Percentiles rank a stretch among this genome's conserved stretches.
Conservation (phyloP, 2,329 filamentous ascomycete genomes). For the Penicillium rolfsii region DNA sequence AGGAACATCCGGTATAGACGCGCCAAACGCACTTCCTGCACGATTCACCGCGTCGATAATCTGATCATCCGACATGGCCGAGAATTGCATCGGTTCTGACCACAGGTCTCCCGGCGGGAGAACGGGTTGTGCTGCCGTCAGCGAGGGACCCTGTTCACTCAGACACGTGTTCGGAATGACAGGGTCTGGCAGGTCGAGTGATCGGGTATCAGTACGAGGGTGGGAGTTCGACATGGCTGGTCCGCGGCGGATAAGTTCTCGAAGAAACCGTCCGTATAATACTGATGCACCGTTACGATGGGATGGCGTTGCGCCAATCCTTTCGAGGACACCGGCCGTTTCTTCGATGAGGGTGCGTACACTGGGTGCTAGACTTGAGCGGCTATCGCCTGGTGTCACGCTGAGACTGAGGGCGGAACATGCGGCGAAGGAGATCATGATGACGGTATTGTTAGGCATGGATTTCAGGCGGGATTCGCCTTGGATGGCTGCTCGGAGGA, state of each 20-base stretch:
- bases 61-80: conserved; percentile 70
- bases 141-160: conserved; percentile 25
- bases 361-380: conserved; percentile 63
- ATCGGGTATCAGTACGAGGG: conserved; percentile 15
- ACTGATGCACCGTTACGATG: conserved; percentile 70
- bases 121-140: conserved; percentile 30
- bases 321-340: conserved; percentile 68
- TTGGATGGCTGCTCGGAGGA: conserved; percentile 73
- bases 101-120: conserved; percentile 43
- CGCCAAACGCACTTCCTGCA: conserved; percentile 62
- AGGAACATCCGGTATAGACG: conserved; percentile 58
- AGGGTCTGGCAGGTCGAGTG: conserved; percentile 17
- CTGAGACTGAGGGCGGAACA: conserved; percentile 70
- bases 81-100: conserved; percentile 63
- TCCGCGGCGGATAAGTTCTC: conserved; percentile 51
- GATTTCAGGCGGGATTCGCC: conserved; percentile 70
- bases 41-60: conserved; percentile 68
- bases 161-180: conserved; percentile 20
- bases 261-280: conserved; percentile 60
- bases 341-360: conserved; percentile 69
- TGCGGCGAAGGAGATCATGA: conserved; percentile 77
- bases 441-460: conserved; percentile 78
- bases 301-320: conserved; percentile 66
- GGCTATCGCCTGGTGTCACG: conserved; percentile 59
- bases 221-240: conserved; percentile 28